Conservation (phyloP, 2,329 filamentous ascomycete genomes). For the Camillea tinctor region DNA sequence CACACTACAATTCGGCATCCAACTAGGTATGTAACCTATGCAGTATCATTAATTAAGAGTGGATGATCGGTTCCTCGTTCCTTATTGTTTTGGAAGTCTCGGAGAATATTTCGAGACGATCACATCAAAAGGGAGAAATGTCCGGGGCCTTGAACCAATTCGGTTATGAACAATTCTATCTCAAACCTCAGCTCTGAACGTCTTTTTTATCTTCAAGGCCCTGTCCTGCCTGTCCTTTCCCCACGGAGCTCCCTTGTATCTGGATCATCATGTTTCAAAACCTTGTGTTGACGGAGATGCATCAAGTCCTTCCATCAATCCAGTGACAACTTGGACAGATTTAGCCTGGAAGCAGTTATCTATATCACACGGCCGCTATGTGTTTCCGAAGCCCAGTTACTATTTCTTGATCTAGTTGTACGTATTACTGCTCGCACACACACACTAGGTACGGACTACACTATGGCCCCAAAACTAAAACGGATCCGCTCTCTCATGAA, state of each 20-base stretch:
- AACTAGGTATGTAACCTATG: too few species aligned
- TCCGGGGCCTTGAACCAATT: neutral
- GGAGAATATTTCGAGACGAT: neutral
- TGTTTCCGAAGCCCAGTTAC: too few species aligned
- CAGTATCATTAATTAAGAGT: neutral
- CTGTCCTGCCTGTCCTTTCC: neutral
- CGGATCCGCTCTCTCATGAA: neutral
- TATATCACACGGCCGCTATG: too few species aligned
- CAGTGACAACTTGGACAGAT: neutral
- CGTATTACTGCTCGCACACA: too few species aligned
- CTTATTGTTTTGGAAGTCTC: neutral
- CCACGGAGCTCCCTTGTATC: constrained; percentile 1
- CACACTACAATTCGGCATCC: neutral
- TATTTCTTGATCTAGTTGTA: neutral
- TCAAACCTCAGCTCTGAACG: neutral
- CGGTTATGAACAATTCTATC: neutral
- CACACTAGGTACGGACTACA: too few species aligned
- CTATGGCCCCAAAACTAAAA: neutral
- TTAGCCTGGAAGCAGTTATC: too few species aligned
- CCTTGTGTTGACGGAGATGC: neutral
- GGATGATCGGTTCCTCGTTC: neutral
- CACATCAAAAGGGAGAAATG: neutral
- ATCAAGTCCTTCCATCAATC: neutral
- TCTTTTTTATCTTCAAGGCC: neutral
- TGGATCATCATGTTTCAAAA: neutral